A percentile compares a stretch with the other conserved stretches of the same genome.
phyloP scores from a whole-genome alignment of 2,329 filamentous ascomycete species.

The Ceratocystis papillata region DNA sequence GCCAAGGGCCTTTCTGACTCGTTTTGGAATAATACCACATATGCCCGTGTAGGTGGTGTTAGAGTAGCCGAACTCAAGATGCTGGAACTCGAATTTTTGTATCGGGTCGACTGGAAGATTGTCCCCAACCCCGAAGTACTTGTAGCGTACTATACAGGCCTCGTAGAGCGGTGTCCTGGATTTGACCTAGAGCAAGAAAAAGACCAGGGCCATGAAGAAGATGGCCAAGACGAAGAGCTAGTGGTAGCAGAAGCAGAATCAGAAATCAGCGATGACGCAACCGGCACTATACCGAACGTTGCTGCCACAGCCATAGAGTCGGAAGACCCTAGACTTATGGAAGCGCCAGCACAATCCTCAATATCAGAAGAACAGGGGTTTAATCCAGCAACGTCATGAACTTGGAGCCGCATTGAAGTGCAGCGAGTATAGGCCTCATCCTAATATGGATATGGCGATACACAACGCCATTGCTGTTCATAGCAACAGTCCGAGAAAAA shows the following conservation, averaged over 20 bases:
- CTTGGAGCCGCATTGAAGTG: background rate
- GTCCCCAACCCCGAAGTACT: conserved; percentile 90
- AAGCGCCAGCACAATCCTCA: background rate
- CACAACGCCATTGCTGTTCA: background rate
- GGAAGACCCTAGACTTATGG: background rate
- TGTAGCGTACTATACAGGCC: conserved; percentile 81
- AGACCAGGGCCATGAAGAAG: conserved; percentile 32
- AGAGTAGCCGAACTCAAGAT: conserved; percentile 81
- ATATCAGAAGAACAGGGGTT: background rate
- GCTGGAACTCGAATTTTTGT: conserved; percentile 85
- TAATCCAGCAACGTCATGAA: background rate
- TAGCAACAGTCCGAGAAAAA: background rate
- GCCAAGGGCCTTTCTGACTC: conserved; percentile 92
- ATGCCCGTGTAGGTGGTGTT: conserved; percentile 86
- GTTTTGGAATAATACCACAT: conserved; percentile 97
- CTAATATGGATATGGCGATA: background rate
- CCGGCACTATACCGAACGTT: conserved; percentile 1
- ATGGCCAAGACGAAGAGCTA: conserved; percentile 29
- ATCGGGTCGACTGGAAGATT: conserved; percentile 90
- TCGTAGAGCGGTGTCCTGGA: conserved; percentile 57
- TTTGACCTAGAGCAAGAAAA: conserved; percentile 38
- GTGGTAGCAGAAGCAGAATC: conserved; percentile 26
- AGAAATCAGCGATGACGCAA: conserved; percentile 17
- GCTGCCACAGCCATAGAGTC: no score
- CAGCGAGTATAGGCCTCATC: no score